phyloP scores from a whole-genome alignment of 2,329 filamentous ascomycete species.

The Pseudopithomyces chartarum region DNA sequence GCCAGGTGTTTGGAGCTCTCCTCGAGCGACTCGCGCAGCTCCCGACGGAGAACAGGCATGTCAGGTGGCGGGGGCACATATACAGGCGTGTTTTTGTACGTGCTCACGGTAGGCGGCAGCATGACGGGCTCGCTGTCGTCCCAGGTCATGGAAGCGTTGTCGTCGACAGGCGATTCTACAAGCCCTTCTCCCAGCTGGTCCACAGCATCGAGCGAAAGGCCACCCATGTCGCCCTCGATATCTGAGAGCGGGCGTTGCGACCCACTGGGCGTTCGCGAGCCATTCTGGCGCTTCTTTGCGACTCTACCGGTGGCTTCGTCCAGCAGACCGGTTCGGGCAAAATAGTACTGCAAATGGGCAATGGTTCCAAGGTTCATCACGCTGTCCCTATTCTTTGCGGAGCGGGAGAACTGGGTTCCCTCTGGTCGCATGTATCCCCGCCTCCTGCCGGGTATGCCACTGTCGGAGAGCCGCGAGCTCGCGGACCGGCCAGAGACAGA shows the following conservation, averaged over 20 bases:
- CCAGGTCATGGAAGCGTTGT: slow-evolving; percentile 54
- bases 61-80: slow-evolving; percentile 84
- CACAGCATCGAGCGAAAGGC: slow-evolving; percentile 27
- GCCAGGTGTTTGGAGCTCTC: slow-evolving; percentile 71
- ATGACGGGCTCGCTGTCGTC: slow-evolving; percentile 74
- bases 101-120: slow-evolving; percentile 96
- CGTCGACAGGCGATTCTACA: slow-evolving; percentile 60
- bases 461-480: slow-evolving; percentile 58
- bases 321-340: slow-evolving; percentile 88
- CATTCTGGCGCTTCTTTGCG: slow-evolving; percentile 67
- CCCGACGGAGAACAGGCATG: slow-evolving; percentile 74
- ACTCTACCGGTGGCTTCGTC: slow-evolving; percentile 92
- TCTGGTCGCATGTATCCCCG: slow-evolving; percentile 88
- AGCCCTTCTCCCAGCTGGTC: slow-evolving; percentile 45
- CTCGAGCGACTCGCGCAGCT: slow-evolving; percentile 69
- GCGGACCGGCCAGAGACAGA: slow-evolving; percentile 66
- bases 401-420: slow-evolving; percentile 86
- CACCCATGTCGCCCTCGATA: slow-evolving; percentile 32
- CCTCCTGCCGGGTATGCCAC: slow-evolving; percentile 56
- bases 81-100: slow-evolving; percentile 85
- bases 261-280: slow-evolving; percentile 37
- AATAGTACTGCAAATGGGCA: slow-evolving; percentile 97
- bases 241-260: slow-evolving; percentile 34
- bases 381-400: slow-evolving; percentile 87
- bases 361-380: slow-evolving; percentile 97